Base-by-base conservation (phyloP, 805 yeast genomes). In the Candida pseudoglaebosa region DNA sequence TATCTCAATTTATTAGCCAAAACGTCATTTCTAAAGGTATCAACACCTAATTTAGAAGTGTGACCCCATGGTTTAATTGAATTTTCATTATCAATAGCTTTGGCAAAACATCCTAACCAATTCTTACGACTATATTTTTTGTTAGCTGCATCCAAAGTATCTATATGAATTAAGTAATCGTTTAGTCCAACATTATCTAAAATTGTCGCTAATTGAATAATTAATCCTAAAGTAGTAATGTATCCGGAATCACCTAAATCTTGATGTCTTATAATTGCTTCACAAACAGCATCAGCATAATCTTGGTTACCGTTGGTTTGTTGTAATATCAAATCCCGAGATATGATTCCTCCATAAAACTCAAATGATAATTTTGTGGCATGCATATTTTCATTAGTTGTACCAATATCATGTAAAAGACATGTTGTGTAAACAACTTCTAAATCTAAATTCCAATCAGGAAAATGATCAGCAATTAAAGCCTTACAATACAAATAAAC, bases 231-330 rank as follows among this genome's bases (percentile, higher is more conserved):
- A 5, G 60, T 48, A 9, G 67, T 60, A 43, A 61, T 61, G 38
- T 42, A 56, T 5, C 67, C 67, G 2, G 54, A 29, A 6, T 52
- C 55, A 18, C 65, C 67, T 24, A 61, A 47, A 48, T 61, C 63
- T 39, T 61, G 67, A 43, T 61, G 67, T 35, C 67, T 46, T 15
- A 61, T 57, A 18, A 61, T 54, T 6, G 67, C 65, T 45, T 61
- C 67, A 26, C 56, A 40, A 1, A 59, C 65, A 2, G 65, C 67
- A 35, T 61, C 67, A 3, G 67, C 65, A 36, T 46, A 59, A 29
- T 56, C 59, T 26, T 47, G 34, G 38, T 60, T 40, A 12, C 49
- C 49, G 12, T 41, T 33, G 8, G 62, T 45, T n/a, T 48, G 45
- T 32, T 52, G 32, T 35, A 52, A 44, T 2, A 61, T 36, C 37